Percentiles rank a stretch among this genome's conserved stretches.
These are phyloP conservation scores for Xylaria sp. DNA, from an alignment of 2,329 filamentous ascomycete species.

Conservation along the genomic window DNA sequence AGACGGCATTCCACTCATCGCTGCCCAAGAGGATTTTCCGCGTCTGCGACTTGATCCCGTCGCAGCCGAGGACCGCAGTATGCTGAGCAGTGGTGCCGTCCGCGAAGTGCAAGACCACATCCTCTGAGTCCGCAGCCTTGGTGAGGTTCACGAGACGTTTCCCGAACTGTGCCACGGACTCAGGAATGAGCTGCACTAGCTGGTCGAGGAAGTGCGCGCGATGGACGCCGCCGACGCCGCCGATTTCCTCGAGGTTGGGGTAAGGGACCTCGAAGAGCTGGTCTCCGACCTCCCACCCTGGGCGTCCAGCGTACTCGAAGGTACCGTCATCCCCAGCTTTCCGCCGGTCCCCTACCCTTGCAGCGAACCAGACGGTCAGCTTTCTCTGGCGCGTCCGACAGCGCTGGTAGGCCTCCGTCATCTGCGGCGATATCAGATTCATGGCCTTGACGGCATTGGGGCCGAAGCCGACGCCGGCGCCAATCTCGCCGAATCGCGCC, in stretches of 20 bases:
- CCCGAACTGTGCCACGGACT: conserved; percentile 40
- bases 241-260: conserved; percentile 15
- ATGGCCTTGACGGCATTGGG: conserved; percentile 45
- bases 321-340: conserved; percentile 30
- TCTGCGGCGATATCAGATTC: conserved; percentile 36
- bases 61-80: conserved; percentile 61
- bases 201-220: conserved; percentile 49
- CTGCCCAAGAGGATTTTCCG: conserved; percentile 56
- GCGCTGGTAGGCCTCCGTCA: conserved; percentile 38
- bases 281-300: conserved; percentile 31
- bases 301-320: conserved; percentile 26
- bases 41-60: conserved; percentile 66
- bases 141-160: conserved; percentile 45
- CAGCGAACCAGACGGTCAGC: conserved; percentile 35
- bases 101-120: conserved; percentile 41
- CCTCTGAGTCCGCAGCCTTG: conserved; percentile 26
- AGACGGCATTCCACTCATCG: conserved; percentile 43
- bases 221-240: conserved; percentile 38
- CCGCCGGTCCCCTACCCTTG: conserved; percentile 32
- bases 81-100: conserved; percentile 48
- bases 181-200: conserved; percentile 46
- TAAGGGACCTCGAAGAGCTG: conserved; percentile 32
- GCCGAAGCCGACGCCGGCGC: conserved; percentile 46
- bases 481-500: conserved; percentile 43
- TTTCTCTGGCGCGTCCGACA: conserved; percentile 38